Percentiles rank a stretch among this genome's conserved stretches.
These are phyloP conservation scores for Schizosaccharomyces versatilis DNA, from an alignment of 1,139 yeast genomes.

Conservation along the genomic window DNA sequence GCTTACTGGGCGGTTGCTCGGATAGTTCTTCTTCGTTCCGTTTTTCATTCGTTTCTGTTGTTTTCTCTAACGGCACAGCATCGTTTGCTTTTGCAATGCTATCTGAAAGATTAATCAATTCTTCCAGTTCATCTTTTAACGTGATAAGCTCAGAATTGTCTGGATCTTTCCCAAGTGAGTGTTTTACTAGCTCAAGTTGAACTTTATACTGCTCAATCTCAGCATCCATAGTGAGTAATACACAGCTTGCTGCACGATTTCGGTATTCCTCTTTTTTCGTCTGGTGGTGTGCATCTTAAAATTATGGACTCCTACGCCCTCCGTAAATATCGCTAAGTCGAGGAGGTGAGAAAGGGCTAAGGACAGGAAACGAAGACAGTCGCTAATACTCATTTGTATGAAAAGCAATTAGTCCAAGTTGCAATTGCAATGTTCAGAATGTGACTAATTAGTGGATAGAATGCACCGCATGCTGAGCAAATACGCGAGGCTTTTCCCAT, in stretches of 20 bases:
- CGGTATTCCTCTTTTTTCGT: no score
- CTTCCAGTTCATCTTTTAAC: slow-evolving; percentile 19
- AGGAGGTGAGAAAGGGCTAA: no score
- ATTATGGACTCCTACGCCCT: no score
- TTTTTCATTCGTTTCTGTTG: background rate
- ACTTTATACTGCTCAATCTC: slow-evolving; percentile 20
- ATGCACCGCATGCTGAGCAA: background rate
- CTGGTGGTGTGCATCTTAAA: no score
- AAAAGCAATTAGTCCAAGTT: no score
- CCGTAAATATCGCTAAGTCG: no score
- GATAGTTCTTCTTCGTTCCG: background rate
- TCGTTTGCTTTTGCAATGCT: slow-evolving; percentile 9
- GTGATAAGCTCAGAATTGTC: slow-evolving; percentile 17
- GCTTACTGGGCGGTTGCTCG: no score
- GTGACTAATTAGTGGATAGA: background rate
- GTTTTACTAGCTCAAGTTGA: slow-evolving; percentile 19
- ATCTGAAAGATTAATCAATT: slow-evolving; percentile 17
- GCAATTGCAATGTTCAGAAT: no score
- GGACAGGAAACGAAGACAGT: no score
- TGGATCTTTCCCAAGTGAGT: slow-evolving; percentile 18
- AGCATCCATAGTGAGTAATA: background rate
- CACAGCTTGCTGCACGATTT: no score
- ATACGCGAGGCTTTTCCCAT: slow-evolving; percentile 30
- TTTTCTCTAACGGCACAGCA: background rate
- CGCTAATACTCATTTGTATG: no score